Evolutionary conservation across 2,329 filamentous ascomycete species (phyloP).

Genomic region (Xylaria sp.): DNA sequence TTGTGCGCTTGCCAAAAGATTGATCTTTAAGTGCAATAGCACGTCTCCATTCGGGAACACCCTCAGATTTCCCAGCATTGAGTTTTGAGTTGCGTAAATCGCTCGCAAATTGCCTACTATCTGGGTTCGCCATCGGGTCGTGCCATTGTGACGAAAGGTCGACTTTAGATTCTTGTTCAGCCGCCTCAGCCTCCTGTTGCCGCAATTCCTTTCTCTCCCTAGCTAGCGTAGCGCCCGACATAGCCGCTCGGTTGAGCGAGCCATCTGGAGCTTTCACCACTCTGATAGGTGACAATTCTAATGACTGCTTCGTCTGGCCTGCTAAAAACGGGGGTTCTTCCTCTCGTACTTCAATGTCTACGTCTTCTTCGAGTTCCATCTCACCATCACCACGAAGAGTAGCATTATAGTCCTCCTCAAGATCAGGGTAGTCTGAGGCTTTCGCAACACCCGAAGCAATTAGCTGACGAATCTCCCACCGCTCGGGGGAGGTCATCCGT

Average conservation of each 20-base stretch:
- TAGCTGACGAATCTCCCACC: conserved; percentile 97
- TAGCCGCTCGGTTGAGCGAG: conserved; percentile 96
- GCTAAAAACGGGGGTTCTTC: conserved; percentile 97
- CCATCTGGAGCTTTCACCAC: conserved; percentile 98
- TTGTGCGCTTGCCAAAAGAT: conserved; percentile 85
- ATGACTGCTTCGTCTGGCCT: conserved; percentile 94
- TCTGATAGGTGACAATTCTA: conserved; percentile 94
- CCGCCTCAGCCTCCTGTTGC: conserved; percentile 86
- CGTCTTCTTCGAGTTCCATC: conserved; percentile 93
- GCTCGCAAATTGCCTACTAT: conserved; percentile 87
- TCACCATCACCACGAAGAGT: conserved; percentile 86
- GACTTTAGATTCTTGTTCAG: conserved; percentile 79
- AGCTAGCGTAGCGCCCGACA: conserved; percentile 88
- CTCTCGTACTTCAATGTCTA: conserved; percentile 96
- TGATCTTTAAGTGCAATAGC: conserved; percentile 83
- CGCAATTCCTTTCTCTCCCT: conserved; percentile 91
- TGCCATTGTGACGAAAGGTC: conserved; percentile 94
- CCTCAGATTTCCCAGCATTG: conserved; percentile 69
- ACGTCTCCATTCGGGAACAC: conserved; percentile 92
- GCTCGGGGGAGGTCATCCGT: conserved; percentile 93
- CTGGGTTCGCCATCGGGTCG: conserved; percentile 91
- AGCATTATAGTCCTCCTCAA: conserved; percentile 93
- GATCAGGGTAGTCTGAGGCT: conserved; percentile 91
- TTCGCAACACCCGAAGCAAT: conserved; percentile 96
- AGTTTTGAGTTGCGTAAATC: conserved; percentile 78